Evolutionary conservation across 1,284 basidiomycete genomes (phyloP).

Genomic region (Pseudozyma tsukubaensis): DNA sequence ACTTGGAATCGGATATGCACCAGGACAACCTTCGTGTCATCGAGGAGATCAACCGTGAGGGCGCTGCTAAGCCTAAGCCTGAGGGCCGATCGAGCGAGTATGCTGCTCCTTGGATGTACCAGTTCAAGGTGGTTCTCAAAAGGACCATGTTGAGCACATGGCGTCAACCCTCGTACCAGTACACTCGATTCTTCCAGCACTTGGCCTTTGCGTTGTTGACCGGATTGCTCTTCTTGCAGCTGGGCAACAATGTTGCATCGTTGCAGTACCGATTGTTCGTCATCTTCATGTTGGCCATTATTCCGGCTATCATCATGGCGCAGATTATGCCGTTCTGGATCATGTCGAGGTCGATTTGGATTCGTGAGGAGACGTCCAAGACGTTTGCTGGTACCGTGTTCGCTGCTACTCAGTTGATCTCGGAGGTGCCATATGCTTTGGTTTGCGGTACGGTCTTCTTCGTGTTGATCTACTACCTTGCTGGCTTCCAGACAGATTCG

Average conservation of each 20-base stretch:
- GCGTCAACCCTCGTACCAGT: slow-evolving; percentile 69
- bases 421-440: slow-evolving; percentile 80
- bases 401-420: slow-evolving; percentile 61
- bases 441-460: slow-evolving; percentile 51
- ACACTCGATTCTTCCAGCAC: slow-evolving; percentile 78
- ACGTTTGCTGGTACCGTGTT: slow-evolving; percentile 66
- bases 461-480: slow-evolving; percentile 71
- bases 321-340: slow-evolving; percentile 89
- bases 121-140: slow-evolving; percentile 79
- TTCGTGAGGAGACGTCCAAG: slow-evolving; percentile 62
- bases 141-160: slow-evolving; percentile 75
- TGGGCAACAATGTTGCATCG: slow-evolving; percentile 77
- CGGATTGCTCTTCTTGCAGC: slow-evolving; percentile 84
- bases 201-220: slow-evolving; percentile 78
- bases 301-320: slow-evolving; percentile 81
- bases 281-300: slow-evolving; percentile 73
- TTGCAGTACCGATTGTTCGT: slow-evolving; percentile 87
- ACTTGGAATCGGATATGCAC: slow-evolving; percentile 68
- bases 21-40: slow-evolving; percentile 70
- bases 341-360: slow-evolving; percentile 73
- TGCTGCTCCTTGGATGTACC: slow-evolving; percentile 81
- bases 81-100: slow-evolving; percentile 66
- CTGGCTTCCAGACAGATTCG: slow-evolving; percentile 74
- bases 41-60: slow-evolving; percentile 70
- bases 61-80: slow-evolving; percentile 67